Conservation (phyloP, 257 asterid genomes). For the Penstemon davidsonii region DNA sequence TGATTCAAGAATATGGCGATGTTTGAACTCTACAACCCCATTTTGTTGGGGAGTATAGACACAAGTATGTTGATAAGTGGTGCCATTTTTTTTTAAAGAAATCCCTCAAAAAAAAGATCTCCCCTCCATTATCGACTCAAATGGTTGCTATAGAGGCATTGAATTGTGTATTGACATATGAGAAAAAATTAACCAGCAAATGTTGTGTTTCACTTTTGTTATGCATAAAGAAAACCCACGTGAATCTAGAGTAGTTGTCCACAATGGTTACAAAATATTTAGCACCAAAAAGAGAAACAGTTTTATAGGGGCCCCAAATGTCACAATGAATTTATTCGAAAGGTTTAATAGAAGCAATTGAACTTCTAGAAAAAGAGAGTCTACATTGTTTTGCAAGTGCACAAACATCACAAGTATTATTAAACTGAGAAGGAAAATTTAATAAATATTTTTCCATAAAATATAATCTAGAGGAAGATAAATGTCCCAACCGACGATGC, state of each 20-base stretch:
- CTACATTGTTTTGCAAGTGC: neutral
- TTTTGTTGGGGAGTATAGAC: too few relatives aligned
- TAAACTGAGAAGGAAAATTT: neutral
- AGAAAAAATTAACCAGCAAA: neutral
- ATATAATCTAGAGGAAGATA: conserved; percentile 14
- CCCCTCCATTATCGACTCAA: conserved; percentile 1
- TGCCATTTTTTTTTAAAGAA: too few relatives aligned
- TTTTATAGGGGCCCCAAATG: neutral
- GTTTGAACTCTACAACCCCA: too few relatives aligned
- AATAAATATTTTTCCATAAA: neutral
- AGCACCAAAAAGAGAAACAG: neutral
- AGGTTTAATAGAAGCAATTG: neutral
- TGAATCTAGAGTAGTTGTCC: neutral
- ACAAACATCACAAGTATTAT: conserved; percentile 12
- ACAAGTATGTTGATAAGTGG: too few relatives aligned
- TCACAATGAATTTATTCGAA: too few relatives aligned
- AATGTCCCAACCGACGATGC: conserved; percentile 11
- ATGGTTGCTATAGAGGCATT: neutral
- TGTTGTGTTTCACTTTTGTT: conserved; percentile 19
- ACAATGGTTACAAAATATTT: neutral
- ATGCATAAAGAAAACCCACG: conserved; percentile 6
- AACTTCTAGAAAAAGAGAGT: neutral
- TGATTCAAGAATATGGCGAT: neutral
- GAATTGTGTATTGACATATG: conserved; percentile 1
- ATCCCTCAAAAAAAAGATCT: neutral